Evolutionary conservation across 306 rosid genomes (phyloP), one percentile per base, ranked within the genome.

Genomic region (Notholithocarpus densiflorus): DNA sequence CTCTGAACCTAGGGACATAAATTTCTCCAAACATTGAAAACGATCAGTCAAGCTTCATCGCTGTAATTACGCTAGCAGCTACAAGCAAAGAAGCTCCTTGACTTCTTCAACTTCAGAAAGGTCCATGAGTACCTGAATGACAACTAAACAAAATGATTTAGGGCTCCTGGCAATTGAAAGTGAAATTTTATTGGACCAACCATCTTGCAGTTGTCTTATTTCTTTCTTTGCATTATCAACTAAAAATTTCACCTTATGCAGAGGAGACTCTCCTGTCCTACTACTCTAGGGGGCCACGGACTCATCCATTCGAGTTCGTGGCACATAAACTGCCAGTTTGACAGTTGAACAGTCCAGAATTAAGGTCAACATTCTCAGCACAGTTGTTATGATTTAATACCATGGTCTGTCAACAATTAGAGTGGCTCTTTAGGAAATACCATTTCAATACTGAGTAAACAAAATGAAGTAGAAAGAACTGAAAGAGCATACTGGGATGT

Each of bases 1-100:
- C n/a, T n/a, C 79, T 29, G 95, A 86, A 68, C 92, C 97, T 24
- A 60, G 79, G 55, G 93, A 86, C 97, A 94, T 94, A 70, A 94
- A 68, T 76, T 82, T 79, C n/a, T n/a, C 83, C 74, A 65, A 54
- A 82, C 85, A 74, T 84, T 81, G 86, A 94, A 94, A n/a, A 94
- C 92, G n/a, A 82, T 92, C 89, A 27, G 97, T 94, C 78, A 94
- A 87, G 75, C n/a, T n/a, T 91, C 92, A 78, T 94, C 92, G 24
- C 92, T 87, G 75, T 94, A 75, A 94, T 92, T 76, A 94, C 94
- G 79, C 92, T 97, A 57, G 97, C 98, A 82, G 97, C 97, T 81
- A 92, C 70, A 80, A 94, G 89, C 82, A 92, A 62, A 59, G 93
- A 85, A 79, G 97, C 97, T n/a, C n/a, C 83, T 65, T 87, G 84